Percentiles rank a stretch among this genome's conserved stretches.
Conservation (phyloP, 2,329 filamentous ascomycete genomes). For the Diaporthe helianthi region DNA sequence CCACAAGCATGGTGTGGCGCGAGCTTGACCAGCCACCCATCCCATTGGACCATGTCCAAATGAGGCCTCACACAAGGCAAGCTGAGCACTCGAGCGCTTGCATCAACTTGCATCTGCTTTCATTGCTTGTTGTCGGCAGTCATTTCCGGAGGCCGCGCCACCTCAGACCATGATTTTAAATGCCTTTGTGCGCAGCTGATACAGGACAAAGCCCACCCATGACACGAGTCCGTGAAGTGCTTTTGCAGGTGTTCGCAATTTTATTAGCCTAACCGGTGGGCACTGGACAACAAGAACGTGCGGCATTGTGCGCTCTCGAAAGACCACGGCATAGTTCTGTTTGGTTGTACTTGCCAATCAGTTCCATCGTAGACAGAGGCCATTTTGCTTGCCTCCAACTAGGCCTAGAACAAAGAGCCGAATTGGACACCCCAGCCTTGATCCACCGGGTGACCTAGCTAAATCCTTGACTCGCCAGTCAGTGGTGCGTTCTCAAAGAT, state of each 20-base stretch:
- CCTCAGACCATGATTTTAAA: not conserved
- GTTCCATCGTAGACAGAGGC: not conserved
- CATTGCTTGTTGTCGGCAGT: slow-evolving; percentile 17
- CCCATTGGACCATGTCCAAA: slow-evolving; percentile 22
- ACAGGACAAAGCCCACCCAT: not conserved
- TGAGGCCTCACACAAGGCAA: slow-evolving; percentile 27
- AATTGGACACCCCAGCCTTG: not conserved
- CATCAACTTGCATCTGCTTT: slow-evolving; percentile 6
- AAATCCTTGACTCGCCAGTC: not conserved
- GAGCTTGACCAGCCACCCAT: slow-evolving; percentile 18
- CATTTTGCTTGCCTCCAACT: not conserved
- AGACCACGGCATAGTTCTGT: not conserved
- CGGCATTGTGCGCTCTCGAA: not conserved
- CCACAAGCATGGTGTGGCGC: not conserved
- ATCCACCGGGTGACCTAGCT: not conserved
- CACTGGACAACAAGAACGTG: not conserved
- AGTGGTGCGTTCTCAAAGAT: not conserved
- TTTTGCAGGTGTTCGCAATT: not conserved
- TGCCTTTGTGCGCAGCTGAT: not conserved
- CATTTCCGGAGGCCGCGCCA: not conserved
- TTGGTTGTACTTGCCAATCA: not conserved
- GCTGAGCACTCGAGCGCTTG: slow-evolving; percentile 23
- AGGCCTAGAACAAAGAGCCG: not conserved
- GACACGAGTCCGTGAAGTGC: no score
- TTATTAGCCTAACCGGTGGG: not conserved